phyloP scores from a whole-genome alignment of 2,329 filamentous ascomycete genomes.

The Clarireedia homoeocarpa region DNA sequence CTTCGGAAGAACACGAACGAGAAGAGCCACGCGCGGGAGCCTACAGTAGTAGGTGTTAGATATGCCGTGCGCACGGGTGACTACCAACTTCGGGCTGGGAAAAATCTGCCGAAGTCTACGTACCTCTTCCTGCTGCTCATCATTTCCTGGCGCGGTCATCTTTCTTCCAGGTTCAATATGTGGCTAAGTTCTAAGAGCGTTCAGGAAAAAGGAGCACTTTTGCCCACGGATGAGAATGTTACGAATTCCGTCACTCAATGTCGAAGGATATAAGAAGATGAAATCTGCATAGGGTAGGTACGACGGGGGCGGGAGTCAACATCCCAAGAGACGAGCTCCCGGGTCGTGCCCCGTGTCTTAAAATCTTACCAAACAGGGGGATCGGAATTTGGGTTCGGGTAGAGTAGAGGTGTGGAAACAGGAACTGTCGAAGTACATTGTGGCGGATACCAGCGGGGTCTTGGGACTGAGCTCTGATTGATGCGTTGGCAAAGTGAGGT shows the following conservation, averaged over 20 bases:
- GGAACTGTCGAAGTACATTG: neutral
- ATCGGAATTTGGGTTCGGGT: neutral
- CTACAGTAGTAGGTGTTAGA: neutral
- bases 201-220: no score
- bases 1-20: neutral
- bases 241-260: neutral
- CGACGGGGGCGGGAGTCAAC: neutral
- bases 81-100: neutral
- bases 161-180: neutral
- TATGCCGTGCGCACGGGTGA: neutral
- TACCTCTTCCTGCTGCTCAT: neutral
- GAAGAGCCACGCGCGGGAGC: neutral
- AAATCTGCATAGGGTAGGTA: neutral
- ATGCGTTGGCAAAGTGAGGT: constrained; percentile 1
- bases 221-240: neutral
- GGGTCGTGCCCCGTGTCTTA: constrained; percentile 8
- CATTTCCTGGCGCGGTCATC: neutral
- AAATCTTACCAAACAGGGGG: constrained; percentile 5
- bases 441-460: neutral
- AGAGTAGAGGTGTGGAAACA: neutral
- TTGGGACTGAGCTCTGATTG: constrained; percentile 1
- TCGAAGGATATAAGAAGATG: neutral
- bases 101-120: neutral
- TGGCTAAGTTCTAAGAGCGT: no score
- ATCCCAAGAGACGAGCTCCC: constrained; percentile 9